phyloP scores from a whole-genome alignment of 305 asterid species.

The Fraxinus dipetala region DNA sequence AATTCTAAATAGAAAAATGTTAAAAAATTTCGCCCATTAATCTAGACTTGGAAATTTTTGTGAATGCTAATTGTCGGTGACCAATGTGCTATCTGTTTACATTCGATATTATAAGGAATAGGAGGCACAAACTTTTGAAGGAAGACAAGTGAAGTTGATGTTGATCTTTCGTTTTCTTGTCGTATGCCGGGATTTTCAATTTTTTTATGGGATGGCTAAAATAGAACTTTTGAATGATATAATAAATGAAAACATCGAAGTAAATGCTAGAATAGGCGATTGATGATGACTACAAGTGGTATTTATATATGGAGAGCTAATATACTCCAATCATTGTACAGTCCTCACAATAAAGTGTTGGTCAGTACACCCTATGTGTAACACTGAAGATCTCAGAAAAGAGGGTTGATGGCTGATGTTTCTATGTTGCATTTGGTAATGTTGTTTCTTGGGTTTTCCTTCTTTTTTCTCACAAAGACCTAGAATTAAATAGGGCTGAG shows the following conservation, averaged over 20 bases:
- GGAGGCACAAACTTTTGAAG: not conserved
- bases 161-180: constrained; percentile 14
- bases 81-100: not conserved
- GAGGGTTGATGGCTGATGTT: not conserved
- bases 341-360: not conserved
- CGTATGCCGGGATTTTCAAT: not conserved
- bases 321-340: not conserved
- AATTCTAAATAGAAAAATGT: constrained; percentile 1
- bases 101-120: not conserved
- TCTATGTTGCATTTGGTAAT: constrained; percentile 3
- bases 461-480: not conserved
- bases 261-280: not conserved
- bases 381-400: not conserved
- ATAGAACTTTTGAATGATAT: not conserved
- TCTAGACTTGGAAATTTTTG: not conserved
- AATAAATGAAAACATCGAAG: not conserved
- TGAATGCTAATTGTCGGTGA: not conserved
- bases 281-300: not conserved
- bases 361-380: not conserved
- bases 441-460: not conserved
- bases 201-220: not conserved
- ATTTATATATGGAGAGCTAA: not conserved
- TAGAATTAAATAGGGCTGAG: not conserved
- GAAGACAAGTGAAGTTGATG: not conserved
- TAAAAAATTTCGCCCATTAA: not conserved